Evolutionary conservation across 208 protist genomes (phyloP), one percentile per base, ranked within the genome.

Genomic region (Leishmania braziliensis): DNA sequence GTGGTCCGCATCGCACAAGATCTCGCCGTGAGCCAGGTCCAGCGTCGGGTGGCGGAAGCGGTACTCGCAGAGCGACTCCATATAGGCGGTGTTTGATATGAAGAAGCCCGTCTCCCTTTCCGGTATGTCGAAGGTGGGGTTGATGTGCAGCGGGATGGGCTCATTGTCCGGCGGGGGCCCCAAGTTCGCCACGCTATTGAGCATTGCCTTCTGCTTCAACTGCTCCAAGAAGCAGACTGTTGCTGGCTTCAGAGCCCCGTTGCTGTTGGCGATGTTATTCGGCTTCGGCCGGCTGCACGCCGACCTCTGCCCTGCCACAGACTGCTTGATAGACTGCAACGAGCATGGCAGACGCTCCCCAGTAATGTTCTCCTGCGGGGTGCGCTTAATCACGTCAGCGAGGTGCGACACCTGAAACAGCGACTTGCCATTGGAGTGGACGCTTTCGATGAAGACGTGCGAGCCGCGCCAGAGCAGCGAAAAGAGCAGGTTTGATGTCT

Each of bases 391-490:
- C 36, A 82, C 14, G 3, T 69, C 66, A 26, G 36, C 50, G 14
- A 88, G 6, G 29, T 80, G 68, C 5, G 66, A 20, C 5, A 60
- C 62, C 16, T 85, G 65, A 39, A 89, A 82, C 1, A 90, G 33
- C 12, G 51, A 50, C 48, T 9, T 65, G 48, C 79, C 81, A 12
- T 78, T 29, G 9, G 46, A 4, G 50, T 70, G 56, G 63, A 83
- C 51, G 36, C 60, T 56, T 26, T 79, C n/a, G 9, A 85, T 74
- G 58, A 91, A 88, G 50, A 3, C 53, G 63, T 3, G 54, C 1
- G 86, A 90, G 33, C 86, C 89, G 12, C 82, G 60, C 80, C 84
- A 86, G n/a, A 90, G 74, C 54, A 90, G 33, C 60, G 70, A 16
- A 18, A 84, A 78, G 5, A 89, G 73, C 8, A 92, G 33, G 0